Evolutionary conservation across 805 yeast genomes (phyloP).

Genomic region (Candida krabiensis): DNA sequence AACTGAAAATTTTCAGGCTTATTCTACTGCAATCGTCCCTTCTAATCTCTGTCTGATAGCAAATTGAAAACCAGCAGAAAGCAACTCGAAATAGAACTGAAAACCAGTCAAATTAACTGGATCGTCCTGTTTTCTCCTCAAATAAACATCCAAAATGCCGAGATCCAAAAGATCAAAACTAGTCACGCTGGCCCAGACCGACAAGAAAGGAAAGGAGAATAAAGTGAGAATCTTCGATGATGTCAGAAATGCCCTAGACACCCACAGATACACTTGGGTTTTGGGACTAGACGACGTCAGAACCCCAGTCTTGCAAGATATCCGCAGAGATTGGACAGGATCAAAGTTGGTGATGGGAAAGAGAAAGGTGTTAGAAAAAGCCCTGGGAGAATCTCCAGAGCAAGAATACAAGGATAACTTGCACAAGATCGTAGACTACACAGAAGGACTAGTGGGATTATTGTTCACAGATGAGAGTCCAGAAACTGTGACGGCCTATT

Average conservation of each 20-base stretch:
- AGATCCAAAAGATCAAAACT: constrained; percentile 96
- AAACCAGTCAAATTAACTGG: too few relatives aligned
- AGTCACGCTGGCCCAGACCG: constrained; percentile 93
- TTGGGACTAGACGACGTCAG: constrained; percentile 88
- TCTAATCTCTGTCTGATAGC: too few relatives aligned
- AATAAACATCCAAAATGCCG: constrained; percentile 90
- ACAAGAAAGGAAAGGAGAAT: constrained; percentile 91
- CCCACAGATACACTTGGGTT: constrained; percentile 78
- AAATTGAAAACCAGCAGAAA: too few relatives aligned
- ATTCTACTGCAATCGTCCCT: neutral
- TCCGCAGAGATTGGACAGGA: constrained; percentile 90
- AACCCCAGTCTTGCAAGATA: constrained; percentile 91
- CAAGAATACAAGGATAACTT: constrained; percentile 89
- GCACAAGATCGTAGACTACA: constrained; percentile 60
- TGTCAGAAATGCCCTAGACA: constrained; percentile 77
- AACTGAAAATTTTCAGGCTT: constrained; percentile 4
- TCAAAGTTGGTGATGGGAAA: constrained; percentile 88
- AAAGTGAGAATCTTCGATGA: constrained; percentile 91
- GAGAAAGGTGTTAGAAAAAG: constrained; percentile 89
- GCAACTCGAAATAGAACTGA: too few relatives aligned
- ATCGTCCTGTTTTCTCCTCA: too few relatives aligned
- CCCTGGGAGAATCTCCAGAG: constrained; percentile 82
- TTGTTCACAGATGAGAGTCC: constrained; percentile 87
- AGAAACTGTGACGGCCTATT: constrained; percentile 87
- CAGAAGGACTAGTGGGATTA: constrained; percentile 82